phyloP scores from a whole-genome alignment of 2,329 filamentous ascomycete species.

The Emmonsia crescens region DNA sequence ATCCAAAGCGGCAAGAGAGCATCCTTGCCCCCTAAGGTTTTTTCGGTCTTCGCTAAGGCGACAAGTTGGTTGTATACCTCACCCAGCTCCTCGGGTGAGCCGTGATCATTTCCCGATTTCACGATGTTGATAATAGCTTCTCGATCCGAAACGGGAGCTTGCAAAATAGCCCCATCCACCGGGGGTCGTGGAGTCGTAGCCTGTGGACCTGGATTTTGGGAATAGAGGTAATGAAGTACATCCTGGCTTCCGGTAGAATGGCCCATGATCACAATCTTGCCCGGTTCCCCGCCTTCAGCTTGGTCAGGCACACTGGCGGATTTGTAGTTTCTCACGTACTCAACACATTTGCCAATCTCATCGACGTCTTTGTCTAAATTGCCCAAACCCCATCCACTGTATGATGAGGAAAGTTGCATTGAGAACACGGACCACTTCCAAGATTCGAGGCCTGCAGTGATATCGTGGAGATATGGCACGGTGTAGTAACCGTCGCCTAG shows the following conservation, averaged over 20 bases:
- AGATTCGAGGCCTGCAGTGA: slow-evolving; percentile 40
- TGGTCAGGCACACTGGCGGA: slow-evolving; percentile 2
- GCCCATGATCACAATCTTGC: slow-evolving; percentile 56
- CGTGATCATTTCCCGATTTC: slow-evolving; percentile 12
- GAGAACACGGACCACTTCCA: slow-evolving; percentile 44
- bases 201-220: slow-evolving; percentile 29
- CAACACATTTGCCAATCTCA: slow-evolving; percentile 43
- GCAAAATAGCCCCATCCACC: slow-evolving; percentile 66
- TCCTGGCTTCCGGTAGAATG: slow-evolving; percentile 62
- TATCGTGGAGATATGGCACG: slow-evolving; percentile 41
- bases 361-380: slow-evolving; percentile 44
- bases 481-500: slow-evolving; percentile 47
- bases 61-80: slow-evolving; percentile 27
- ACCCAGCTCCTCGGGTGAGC: slow-evolving; percentile 8
- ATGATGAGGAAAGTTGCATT: slow-evolving; percentile 42
- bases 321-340: slow-evolving; percentile 38
- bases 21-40: slow-evolving; percentile 17
- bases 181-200: slow-evolving; percentile 30
- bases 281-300: slow-evolving; percentile 14
- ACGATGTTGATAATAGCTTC: slow-evolving; percentile 41
- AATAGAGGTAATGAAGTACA: slow-evolving; percentile 51
- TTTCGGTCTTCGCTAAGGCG: slow-evolving; percentile 20
- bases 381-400: slow-evolving; percentile 44
- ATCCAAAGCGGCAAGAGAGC: slow-evolving; percentile 26
- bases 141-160: slow-evolving; percentile 69